Conservation (phyloP, 1,139 yeast species). For the Yamadazyma membranifaciens region DNA sequence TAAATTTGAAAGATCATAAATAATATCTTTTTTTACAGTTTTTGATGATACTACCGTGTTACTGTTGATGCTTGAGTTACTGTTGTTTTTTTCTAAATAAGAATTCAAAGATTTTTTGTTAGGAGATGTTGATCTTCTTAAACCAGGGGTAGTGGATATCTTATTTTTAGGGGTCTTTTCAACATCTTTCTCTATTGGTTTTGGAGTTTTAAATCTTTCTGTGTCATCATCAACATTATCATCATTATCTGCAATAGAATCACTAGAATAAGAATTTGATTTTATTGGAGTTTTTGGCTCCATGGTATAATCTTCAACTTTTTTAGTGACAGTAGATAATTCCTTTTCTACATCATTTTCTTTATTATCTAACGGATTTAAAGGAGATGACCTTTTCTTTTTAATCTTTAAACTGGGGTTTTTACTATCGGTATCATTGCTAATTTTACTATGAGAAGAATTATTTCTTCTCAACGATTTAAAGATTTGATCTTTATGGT, state of each 20-base stretch:
- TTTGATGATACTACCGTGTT: conserved; percentile 25
- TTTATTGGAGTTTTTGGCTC: conserved; percentile 2
- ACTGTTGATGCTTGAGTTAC: conserved; percentile 2
- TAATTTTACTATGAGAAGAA: conserved; percentile 17
- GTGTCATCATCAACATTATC: background rate
- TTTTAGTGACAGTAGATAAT: conserved; percentile 2
- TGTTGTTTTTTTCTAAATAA: conserved; percentile 19
- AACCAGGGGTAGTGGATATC: conserved; percentile 21
- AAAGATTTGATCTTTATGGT: conserved; percentile 56
- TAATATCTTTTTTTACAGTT: conserved; percentile 30
- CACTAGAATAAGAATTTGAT: background rate
- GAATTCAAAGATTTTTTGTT: conserved; percentile 35
- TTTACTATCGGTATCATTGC: background rate
- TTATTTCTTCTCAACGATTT: conserved; percentile 42
- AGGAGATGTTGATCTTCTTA: conserved; percentile 41
- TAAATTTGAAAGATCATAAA: conserved; percentile 21
- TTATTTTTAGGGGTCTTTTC: conserved; percentile 3
- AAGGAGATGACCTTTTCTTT: conserved; percentile 6
- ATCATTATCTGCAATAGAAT: too few relatives aligned
- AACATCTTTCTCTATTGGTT: background rate
- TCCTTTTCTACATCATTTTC: conserved; percentile 6
- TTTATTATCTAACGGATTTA: conserved; percentile 1
- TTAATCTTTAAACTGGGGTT: conserved; percentile 2
- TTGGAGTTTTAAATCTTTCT: conserved; percentile 2
- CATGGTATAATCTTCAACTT: background rate